Conservation (phyloP, 2,329 filamentous ascomycete species). For the Onygena corvina region DNA sequence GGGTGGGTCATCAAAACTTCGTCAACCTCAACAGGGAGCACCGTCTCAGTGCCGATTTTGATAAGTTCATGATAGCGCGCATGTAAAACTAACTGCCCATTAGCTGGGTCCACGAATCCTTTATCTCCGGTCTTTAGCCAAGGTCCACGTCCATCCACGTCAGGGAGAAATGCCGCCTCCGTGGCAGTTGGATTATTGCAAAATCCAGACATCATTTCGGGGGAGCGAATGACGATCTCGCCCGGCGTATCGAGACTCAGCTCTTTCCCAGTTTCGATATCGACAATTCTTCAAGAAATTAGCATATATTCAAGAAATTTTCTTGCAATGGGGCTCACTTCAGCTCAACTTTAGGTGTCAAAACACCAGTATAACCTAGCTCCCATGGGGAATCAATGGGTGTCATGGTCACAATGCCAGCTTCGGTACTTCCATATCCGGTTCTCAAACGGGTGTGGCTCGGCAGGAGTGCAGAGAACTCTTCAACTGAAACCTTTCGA, state of each 20-base stretch:
- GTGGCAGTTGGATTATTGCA: slow-evolving; percentile 4
- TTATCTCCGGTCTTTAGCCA: slow-evolving; percentile 1
- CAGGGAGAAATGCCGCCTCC: not conserved
- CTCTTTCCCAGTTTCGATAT: not conserved
- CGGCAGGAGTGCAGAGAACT: not conserved
- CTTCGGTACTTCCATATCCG: not conserved
- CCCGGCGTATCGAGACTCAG: not conserved
- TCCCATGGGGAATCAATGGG: not conserved
- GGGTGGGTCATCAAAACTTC: not conserved
- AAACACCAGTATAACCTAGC: not conserved
- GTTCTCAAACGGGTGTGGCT: not conserved
- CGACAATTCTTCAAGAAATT: not conserved
- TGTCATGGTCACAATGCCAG: not conserved
- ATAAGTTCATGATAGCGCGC: not conserved
- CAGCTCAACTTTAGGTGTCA: not conserved
- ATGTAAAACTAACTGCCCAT: not conserved
- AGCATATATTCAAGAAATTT: not conserved
- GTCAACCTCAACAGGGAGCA: not conserved
- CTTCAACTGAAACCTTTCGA: not conserved
- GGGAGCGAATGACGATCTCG: not conserved
- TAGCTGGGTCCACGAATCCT: not conserved
- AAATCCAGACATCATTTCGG: not conserved
- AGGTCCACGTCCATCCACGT: not conserved
- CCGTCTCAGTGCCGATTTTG: not conserved
- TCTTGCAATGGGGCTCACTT: not conserved